These are phyloP conservation scores for Inosperma sp. DNA, from an alignment of 768 basidiomycete species.

Conservation along the genomic window DNA sequence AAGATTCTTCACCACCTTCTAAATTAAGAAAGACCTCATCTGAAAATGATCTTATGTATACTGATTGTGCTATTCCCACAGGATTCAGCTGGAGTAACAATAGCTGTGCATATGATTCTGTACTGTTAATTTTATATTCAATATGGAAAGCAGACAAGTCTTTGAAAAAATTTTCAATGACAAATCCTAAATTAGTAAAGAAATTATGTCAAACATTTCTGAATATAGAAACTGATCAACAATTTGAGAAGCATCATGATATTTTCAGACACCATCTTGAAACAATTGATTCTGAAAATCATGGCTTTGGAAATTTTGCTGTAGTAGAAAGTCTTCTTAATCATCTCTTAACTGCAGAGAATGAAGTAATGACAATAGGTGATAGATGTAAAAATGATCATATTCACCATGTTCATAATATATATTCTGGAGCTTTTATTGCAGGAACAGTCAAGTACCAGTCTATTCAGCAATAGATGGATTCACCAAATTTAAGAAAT, in stretches of 20 bases:
- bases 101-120: conserved; percentile 30
- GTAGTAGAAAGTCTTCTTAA: neutral
- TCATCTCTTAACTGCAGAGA: neutral
- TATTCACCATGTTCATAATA: neutral
- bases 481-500: neutral
- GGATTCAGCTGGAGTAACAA: conserved; percentile 20
- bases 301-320: no score
- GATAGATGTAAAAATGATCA: no score
- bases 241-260: neutral
- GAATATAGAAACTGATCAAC: neutral
- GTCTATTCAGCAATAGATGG: neutral
- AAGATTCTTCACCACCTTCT: neutral
- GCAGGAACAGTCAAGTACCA: neutral
- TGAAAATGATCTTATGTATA: neutral
- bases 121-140: conserved; percentile 20
- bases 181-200: neutral
- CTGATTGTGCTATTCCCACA: neutral
- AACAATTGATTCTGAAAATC: neutral
- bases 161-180: neutral
- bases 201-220: neutral
- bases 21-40: neutral
- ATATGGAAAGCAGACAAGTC: no score
- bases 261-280: neutral
- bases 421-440: neutral
- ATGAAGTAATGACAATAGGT: neutral